A percentile compares a stretch with the other conserved stretches of the same genome.
phyloP scores from a whole-genome alignment of 2,329 filamentous ascomycete genomes.

The Teratosphaeria gauchensis region DNA sequence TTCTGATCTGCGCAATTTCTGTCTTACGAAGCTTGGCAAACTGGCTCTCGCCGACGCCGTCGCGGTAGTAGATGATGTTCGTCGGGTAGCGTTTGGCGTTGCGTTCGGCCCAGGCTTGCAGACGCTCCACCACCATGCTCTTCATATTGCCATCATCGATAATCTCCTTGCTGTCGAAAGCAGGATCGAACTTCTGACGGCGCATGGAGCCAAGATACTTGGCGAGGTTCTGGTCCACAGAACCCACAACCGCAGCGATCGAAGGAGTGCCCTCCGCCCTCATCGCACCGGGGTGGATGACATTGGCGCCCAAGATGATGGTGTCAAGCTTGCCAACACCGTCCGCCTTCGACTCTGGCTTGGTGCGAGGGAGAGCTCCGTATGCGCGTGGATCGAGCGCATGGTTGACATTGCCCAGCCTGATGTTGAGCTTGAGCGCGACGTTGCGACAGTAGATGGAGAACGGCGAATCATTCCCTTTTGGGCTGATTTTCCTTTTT shows the following conservation, averaged over 20 bases:
- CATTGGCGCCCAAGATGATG: conserved; percentile 82
- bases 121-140: conserved; percentile 47
- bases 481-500: conserved; percentile 17
- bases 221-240: conserved; percentile 55
- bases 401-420: conserved; percentile 66
- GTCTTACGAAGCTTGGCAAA: conserved; percentile 57
- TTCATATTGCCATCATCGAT: conserved; percentile 45
- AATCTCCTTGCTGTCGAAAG: conserved; percentile 53
- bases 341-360: too few species aligned
- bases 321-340: conserved; percentile 41
- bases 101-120: conserved; percentile 53
- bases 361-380: too few species aligned
- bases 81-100: conserved; percentile 51
- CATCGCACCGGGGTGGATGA: conserved; percentile 75
- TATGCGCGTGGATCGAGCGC: too few species aligned
- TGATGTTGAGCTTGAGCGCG: conserved; percentile 71
- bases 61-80: conserved; percentile 76
- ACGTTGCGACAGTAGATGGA: conserved; percentile 17
- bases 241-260: conserved; percentile 72
- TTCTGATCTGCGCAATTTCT: conserved; percentile 58
- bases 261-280: conserved; percentile 54
- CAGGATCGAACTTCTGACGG: conserved; percentile 44
- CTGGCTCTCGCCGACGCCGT: conserved; percentile 82
- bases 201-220: conserved; percentile 73
- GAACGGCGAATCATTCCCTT: too few species aligned